Evolutionary conservation across 768 basidiomycete species (phyloP), one percentile per base, ranked within the genome.

Genomic region (Baorangia bicolor): DNA sequence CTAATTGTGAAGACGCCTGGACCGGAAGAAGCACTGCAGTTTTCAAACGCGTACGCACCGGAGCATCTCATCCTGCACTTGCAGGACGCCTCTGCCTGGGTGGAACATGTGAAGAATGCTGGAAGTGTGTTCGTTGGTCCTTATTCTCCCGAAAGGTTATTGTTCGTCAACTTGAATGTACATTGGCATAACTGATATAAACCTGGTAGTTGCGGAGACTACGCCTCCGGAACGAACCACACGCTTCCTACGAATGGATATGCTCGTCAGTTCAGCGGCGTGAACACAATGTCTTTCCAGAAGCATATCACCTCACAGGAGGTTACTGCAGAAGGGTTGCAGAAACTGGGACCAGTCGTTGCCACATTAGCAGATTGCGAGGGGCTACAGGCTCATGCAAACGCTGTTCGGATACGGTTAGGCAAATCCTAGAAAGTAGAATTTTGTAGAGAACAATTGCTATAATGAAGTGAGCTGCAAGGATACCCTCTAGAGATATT

Each of bases 241-340:
- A 98, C 96, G 0, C 78, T 99, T 23, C 96, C 96, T 35, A 97
- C 92, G 11, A 94, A 93, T 59, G 94, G 96, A 23, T 99, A 94
- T 71, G 97, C 97, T 23, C 86, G 93, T 47, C 97, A 98, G 70
- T 99, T 95, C 77, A 97, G 94, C 62, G 97, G 97, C 5, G 97
- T 99, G 62, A 98, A 96, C 76, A 98, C 96, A 1, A 77, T 83
- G 10, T 94, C 94, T 2, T 99, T 98, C 88, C 95, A 98, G 70
- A 99, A 99, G 73, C 90, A 98, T 71, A 98, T 98, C 64, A 99
- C 97, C 14, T 94, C 93, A 6, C 97, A 98, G 70, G 90, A 97
- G 69, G 83, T 98, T 23, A 90, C 94, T 11, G 71, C 77, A 18
- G 83, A 80, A 7, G 97, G 97, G 16, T 77, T 99, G 52, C 77